Evolutionary conservation across 1,284 basidiomycete genomes (phyloP).

Genomic region (Sphaerobolus stellatus): DNA sequence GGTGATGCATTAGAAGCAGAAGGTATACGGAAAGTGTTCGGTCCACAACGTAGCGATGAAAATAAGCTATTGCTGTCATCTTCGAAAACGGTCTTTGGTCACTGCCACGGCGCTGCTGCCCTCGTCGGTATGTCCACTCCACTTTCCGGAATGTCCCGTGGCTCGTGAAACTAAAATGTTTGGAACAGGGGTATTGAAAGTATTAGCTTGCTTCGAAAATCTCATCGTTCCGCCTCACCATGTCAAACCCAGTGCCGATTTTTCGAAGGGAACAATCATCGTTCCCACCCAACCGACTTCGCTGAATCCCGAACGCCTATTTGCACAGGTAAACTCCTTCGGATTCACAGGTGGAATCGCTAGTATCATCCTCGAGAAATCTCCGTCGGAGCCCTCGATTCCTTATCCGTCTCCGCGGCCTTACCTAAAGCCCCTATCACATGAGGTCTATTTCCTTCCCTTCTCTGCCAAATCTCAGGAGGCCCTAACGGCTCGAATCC

Average conservation of each 20-base stretch:
- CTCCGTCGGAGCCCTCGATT: not conserved
- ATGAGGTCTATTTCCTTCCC: constrained; percentile 2
- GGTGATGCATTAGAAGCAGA: constrained; percentile 18
- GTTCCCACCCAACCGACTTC: constrained; percentile 5
- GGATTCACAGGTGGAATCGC: constrained; percentile 13
- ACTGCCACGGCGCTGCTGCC: constrained; percentile 17
- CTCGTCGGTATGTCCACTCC: constrained; percentile 15
- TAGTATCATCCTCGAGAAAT: constrained; percentile 10
- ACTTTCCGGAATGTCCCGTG: no score
- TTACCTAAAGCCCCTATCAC: not conserved
- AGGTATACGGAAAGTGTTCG: constrained; percentile 14
- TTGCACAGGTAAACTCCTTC: constrained; percentile 12
- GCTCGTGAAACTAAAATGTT: no score
- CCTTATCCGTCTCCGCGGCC: not conserved
- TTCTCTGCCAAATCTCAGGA: constrained; percentile 11
- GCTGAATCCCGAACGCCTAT: not conserved
- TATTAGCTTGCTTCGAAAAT: constrained; percentile 15
- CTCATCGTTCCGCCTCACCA: constrained; percentile 15
- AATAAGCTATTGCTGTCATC: constrained; percentile 16
- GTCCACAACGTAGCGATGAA: not conserved
- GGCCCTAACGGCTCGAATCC: constrained; percentile 5
- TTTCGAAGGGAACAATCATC: constrained; percentile 1
- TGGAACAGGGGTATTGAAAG: constrained; percentile 16
- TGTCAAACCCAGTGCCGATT: constrained; percentile 5
- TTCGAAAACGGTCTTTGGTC: constrained; percentile 18